Conservation (phyloP, 208 protist genomes). For the Leishmania arabica region DNA sequence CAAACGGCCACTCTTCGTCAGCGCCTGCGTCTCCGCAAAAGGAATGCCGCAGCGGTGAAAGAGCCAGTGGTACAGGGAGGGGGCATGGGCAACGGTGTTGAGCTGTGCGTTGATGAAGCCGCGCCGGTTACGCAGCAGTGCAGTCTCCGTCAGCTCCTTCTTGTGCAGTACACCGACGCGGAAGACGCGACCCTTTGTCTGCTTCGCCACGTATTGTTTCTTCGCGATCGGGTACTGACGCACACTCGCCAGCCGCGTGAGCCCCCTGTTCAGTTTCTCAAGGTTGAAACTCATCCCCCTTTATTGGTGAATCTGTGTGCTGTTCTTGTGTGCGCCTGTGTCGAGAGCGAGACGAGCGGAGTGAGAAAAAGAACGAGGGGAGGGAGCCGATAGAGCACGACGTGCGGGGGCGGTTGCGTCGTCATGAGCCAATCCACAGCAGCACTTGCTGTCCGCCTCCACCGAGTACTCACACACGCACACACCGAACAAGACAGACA, state of each 20-base stretch:
- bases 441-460: not conserved
- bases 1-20: slow-evolving; percentile 44
- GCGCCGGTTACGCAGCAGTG: slow-evolving; percentile 69
- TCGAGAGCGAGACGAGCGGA: not conserved
- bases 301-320: not conserved
- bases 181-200: slow-evolving; percentile 73
- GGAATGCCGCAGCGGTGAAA: slow-evolving; percentile 88
- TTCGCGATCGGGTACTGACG: slow-evolving; percentile 44
- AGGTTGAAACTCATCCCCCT: slow-evolving; percentile 33
- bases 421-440: not conserved
- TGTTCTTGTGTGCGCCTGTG: not conserved
- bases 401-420: not conserved
- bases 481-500: not conserved
- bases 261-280: slow-evolving; percentile 74
- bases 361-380: not conserved
- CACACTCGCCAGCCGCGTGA: slow-evolving; percentile 66
- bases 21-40: slow-evolving; percentile 68
- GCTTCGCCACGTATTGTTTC: slow-evolving; percentile 45
- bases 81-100: slow-evolving; percentile 84
- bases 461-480: not conserved
- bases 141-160: slow-evolving; percentile 60
- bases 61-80: slow-evolving; percentile 89
- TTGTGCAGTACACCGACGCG: slow-evolving; percentile 73
- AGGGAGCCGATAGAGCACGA: not conserved
- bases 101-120: slow-evolving; percentile 82